phyloP scores from a whole-genome alignment of 805 yeast genomes.

The Metschnikowia corniflorae region DNA sequence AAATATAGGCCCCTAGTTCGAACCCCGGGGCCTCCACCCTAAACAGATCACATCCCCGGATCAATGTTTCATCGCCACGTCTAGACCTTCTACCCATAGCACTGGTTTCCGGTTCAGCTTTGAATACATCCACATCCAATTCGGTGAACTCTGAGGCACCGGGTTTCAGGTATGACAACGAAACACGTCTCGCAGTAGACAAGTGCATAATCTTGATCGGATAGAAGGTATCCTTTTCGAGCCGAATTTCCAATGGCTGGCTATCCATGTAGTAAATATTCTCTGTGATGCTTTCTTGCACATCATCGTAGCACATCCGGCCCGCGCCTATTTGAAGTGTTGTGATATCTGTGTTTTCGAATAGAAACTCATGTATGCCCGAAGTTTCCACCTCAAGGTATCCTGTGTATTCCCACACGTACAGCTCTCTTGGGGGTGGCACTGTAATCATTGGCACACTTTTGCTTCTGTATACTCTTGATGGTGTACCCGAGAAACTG shows the following conservation, averaged over 20 bases:
- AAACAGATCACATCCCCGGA: neutral
- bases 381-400: neutral
- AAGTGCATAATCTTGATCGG: slow-evolving; percentile 2
- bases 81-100: neutral
- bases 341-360: neutral
- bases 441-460: neutral
- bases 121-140: neutral
- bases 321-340: slow-evolving; percentile 3
- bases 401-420: slow-evolving; percentile 3
- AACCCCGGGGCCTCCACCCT: neutral
- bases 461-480: neutral
- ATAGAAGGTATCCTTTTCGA: slow-evolving; percentile 1
- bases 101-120: neutral
- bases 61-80: neutral
- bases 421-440: slow-evolving; percentile 1
- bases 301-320: slow-evolving; percentile 4
- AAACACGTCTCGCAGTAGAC: neutral
- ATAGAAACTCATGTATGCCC: neutral
- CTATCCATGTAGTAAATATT: neutral
- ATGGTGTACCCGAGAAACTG: neutral
- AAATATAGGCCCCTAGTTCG: neutral
- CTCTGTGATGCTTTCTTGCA: slow-evolving; percentile 3
- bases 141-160: neutral
- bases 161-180: neutral
- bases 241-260: neutral